Evolutionary conservation across 495 filamentous ascomycete genomes (phyloP).

Genomic region (Neurospora pannonica): DNA sequence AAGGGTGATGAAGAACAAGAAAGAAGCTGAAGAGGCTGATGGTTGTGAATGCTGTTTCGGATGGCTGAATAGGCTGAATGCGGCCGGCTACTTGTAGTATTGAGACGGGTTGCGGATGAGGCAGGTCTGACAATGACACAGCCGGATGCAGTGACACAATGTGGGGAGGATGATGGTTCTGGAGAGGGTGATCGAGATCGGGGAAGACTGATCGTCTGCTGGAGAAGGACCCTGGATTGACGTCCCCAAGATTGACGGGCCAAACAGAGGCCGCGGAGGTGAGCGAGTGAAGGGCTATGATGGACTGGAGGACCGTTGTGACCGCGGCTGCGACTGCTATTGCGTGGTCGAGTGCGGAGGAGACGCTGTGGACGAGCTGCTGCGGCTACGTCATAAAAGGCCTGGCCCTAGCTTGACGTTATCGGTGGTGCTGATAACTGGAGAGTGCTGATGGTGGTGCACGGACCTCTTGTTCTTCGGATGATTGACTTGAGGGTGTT

Average conservation of each 20-base stretch:
- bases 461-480: neutral
- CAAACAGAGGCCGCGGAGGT: neutral
- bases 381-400: constrained; percentile 21
- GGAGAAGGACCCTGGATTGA: neutral
- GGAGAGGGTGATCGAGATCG: neutral
- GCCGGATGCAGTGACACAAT: neutral
- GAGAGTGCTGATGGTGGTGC: neutral
- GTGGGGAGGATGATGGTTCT: neutral
- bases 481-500: neutral
- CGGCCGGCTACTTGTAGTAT: neutral
- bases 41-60: neutral
- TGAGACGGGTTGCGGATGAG: neutral
- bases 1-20: neutral
- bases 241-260: neutral
- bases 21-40: neutral
- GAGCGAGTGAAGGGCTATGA: neutral
- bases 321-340: neutral
- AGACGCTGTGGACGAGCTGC: neutral
- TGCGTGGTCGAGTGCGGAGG: neutral
- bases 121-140: neutral
- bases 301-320: neutral
- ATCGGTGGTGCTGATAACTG: neutral
- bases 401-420: constrained; percentile 19
- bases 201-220: neutral
- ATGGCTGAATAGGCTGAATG: neutral